These are phyloP conservation scores for Mortierella sp. DNA, from an alignment of 371 early-diverging fungal genomes.

Conservation along the genomic window DNA sequence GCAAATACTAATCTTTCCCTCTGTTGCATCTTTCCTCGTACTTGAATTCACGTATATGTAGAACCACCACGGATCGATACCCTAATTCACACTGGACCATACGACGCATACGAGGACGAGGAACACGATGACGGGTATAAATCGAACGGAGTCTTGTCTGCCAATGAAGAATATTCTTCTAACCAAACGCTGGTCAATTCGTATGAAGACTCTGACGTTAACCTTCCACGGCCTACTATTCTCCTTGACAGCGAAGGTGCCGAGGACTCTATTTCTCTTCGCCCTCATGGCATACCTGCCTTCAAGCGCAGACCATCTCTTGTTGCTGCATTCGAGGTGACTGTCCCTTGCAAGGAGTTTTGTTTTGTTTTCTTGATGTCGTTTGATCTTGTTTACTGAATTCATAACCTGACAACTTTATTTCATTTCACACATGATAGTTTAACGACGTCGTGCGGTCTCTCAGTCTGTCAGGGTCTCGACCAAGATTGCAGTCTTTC, in stretches of 20 bases:
- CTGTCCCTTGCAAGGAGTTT: neutral
- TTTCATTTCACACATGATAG: conserved; percentile 4
- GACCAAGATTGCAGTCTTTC: conserved; percentile 38
- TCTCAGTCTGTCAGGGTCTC: conserved; percentile 47
- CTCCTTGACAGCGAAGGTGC: conserved; percentile 44
- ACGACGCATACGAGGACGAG: conserved; percentile 53
- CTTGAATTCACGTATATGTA: neutral
- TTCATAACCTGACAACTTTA: neutral
- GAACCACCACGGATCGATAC: conserved; percentile 39
- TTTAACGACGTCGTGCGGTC: conserved; percentile 57
- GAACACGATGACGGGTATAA: conserved; percentile 59
- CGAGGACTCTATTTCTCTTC: conserved; percentile 46
- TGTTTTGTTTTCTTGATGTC: neutral
- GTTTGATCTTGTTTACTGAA: neutral
- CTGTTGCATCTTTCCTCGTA: neutral
- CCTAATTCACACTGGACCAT: conserved; percentile 30
- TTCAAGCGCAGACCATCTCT: conserved; percentile 44
- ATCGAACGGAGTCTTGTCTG: conserved; percentile 32
- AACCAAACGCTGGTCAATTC: conserved; percentile 40
- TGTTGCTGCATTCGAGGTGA: conserved; percentile 51
- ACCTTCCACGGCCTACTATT: conserved; percentile 31
- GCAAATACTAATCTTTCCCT: neutral
- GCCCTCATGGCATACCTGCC: conserved; percentile 32
- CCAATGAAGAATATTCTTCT: conserved; percentile 33
- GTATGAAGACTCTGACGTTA: conserved; percentile 33